Base-by-base conservation (phyloP, 2,329 filamentous ascomycete species). In the Fusarium pseudocircinatum region DNA sequence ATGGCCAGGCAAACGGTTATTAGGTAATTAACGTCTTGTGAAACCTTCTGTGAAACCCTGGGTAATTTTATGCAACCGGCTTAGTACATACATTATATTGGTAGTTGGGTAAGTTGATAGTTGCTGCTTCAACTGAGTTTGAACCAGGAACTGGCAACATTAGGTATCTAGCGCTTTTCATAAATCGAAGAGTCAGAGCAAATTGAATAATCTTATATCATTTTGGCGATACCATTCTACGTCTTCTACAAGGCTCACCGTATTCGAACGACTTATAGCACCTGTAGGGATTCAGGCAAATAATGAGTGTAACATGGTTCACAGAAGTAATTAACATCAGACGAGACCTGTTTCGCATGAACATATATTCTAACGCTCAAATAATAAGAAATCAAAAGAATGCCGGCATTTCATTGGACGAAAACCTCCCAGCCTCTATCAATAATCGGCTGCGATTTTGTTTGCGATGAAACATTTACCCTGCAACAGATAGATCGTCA, bases 291-390 rank as follows among this genome's bases (percentile, higher is more conserved):
- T 40, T 42, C 20, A 42, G n/a, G 13, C 15, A 40, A 54, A 18
- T n/a, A 12, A 16, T 16, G 12, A n/a, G 36, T n/a, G 28, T 54
- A 22, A 10, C 42, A 50, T 16, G 28, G 20, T 30, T 36, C 37
- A 34, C 40, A 34, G 10, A 28, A 16, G 20, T 30, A 73, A 59
- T 66, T 26, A 59, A 36, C 60, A 13, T 47, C 65, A 32, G 37
- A 67, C 69, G 26, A 37, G 15, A 34, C 47, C 22, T 37, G 69
- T 66, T 69, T 73, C 18, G 42, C 44, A 70, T 70, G 32, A 60
- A 62, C 42, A 58, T n/a, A 32, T 24, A 16, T 47, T 20, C 43
- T 30, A 11, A 20, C 16, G 46, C 30, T 32, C 14, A 5, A 26
- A 49, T 54, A 54, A 54, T 13, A 24, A n/a, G 34, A 22, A n/a